Conservation (phyloP, 2,329 filamentous ascomycete genomes). For the Pyrenochaeta sp. region DNA sequence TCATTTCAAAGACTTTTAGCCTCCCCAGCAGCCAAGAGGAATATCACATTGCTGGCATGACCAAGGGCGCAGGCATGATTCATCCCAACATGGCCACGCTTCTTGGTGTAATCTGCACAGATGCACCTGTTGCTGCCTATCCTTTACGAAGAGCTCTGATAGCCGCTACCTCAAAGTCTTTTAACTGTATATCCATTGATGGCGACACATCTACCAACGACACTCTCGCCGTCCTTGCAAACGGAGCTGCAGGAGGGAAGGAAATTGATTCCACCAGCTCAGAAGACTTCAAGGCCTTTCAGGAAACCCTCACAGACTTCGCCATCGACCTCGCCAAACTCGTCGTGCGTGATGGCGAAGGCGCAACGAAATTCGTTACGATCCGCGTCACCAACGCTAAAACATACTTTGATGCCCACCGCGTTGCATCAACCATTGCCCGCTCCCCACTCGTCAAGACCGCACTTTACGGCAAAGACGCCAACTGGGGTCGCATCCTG, state of each 20-base stretch:
- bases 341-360: slow-evolving; percentile 94
- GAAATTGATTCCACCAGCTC: slow-evolving; percentile 63
- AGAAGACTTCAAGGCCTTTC: slow-evolving; percentile 75
- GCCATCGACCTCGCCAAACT: slow-evolving; percentile 86
- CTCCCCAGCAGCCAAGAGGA: slow-evolving; percentile 80
- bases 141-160: slow-evolving; percentile 75
- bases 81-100: slow-evolving; percentile 99
- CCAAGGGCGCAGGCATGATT: slow-evolving; percentile 99
- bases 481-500: slow-evolving; percentile 97
- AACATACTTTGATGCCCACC: slow-evolving; percentile 73
- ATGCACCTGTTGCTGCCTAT: slow-evolving; percentile 76
- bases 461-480: slow-evolving; percentile 93
- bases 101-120: slow-evolving; percentile 89
- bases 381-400: slow-evolving; percentile 80
- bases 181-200: slow-evolving; percentile 97
- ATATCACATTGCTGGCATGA: slow-evolving; percentile 91
- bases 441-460: slow-evolving; percentile 95
- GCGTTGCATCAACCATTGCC: slow-evolving; percentile 87
- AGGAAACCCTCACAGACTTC: slow-evolving; percentile 75
- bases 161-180: slow-evolving; percentile 79
- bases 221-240: slow-evolving; percentile 92
- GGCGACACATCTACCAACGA: slow-evolving; percentile 98
- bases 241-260: slow-evolving; percentile 83
- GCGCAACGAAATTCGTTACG: slow-evolving; percentile 97
- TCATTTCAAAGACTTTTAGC: slow-evolving; percentile 82